Evolutionary conservation across 1,284 basidiomycete species (phyloP), one percentile per base, ranked within the genome.

Genomic region (Rhodotorula sp.): DNA sequence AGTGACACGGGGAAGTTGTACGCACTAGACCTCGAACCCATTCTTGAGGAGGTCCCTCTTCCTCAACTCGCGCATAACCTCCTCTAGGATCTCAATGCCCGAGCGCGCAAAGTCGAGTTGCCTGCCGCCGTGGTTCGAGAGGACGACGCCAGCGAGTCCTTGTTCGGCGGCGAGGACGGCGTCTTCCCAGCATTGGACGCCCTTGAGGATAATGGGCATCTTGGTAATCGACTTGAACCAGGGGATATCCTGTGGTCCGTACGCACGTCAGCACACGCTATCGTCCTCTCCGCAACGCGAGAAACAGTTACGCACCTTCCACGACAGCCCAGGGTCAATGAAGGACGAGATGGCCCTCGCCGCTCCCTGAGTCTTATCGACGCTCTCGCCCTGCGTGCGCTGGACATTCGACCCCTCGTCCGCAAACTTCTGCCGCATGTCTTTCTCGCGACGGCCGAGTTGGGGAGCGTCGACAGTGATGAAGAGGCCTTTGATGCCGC

Each of bases 371-470:
- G 89, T 89, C 55, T 91, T 86, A 77, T 94, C 88, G 30, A 93
- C 85, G 30, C 84, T 84, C 69, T 85, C 82, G 60, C 79, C 79
- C 46, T 59, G 50, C 58, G 71, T 59, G 24, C 71, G 63, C 67
- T 80, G 78, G 6, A 79, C 79, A 48, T 77, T 72, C 30, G 76
- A 77, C 2, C 79, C 78, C 13, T 73, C 88, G 13, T 89, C 93
- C 53, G 92, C 92, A 74, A 96, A 96, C 79, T 94, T 95, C 85
- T 90, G 90, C 51, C 94, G 85, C 94, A 97, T 97, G 78, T 97
- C 94, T 87, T 90, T 75, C 59, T 58, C 72, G 56, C 55, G 65
- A 13, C 83, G 92, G 91, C 80, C 93, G 26, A 96, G 86, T 77
- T 94, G 92, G 8, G 93, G 93, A 5, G 93, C 92, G 79, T 96